Evolutionary conservation across 164 flowering plant species (phyloP).

Genomic region (Magnolia sinica): DNA sequence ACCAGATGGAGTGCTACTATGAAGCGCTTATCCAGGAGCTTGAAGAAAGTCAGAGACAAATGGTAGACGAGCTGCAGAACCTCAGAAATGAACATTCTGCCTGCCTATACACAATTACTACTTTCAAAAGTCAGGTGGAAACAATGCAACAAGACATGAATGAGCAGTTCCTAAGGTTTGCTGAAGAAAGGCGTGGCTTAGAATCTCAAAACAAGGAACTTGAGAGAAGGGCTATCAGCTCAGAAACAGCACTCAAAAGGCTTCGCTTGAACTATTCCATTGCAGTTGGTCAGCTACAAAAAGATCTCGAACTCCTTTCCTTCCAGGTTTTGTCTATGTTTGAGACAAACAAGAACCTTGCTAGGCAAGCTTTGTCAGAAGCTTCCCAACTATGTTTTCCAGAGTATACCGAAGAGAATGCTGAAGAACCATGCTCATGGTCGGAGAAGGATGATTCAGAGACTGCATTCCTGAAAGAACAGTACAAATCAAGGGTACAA

Average conservation of each 20-base stretch:
- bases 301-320: constrained; percentile 88
- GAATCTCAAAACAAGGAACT: constrained; percentile 68
- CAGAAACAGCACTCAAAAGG: constrained; percentile 81
- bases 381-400: constrained; percentile 32
- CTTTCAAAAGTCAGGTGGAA: constrained; percentile 71
- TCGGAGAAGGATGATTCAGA: constrained; percentile 11
- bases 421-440: constrained; percentile 16
- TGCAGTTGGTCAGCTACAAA: constrained; percentile 79
- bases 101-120: constrained; percentile 62
- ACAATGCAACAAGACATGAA: constrained; percentile 57
- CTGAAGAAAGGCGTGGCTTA: constrained; percentile 52
- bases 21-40: constrained; percentile 89
- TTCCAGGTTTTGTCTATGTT: constrained; percentile 88
- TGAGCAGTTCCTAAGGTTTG: constrained; percentile 45
- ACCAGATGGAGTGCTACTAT: constrained; percentile 94
- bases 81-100: constrained; percentile 78
- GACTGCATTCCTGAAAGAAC: constrained; percentile 11
- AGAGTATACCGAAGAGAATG: constrained; percentile 22
- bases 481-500: constrained; percentile 4
- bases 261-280: constrained; percentile 82
- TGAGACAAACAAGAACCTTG: constrained; percentile 85
- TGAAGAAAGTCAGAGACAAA: constrained; percentile 90
- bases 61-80: constrained; percentile 78
- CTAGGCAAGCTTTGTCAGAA: constrained; percentile 62
- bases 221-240: constrained; percentile 64